These are phyloP conservation scores for Moelleriella libera DNA, from an alignment of 2,329 filamentous ascomycete genomes.

Conservation along the genomic window DNA sequence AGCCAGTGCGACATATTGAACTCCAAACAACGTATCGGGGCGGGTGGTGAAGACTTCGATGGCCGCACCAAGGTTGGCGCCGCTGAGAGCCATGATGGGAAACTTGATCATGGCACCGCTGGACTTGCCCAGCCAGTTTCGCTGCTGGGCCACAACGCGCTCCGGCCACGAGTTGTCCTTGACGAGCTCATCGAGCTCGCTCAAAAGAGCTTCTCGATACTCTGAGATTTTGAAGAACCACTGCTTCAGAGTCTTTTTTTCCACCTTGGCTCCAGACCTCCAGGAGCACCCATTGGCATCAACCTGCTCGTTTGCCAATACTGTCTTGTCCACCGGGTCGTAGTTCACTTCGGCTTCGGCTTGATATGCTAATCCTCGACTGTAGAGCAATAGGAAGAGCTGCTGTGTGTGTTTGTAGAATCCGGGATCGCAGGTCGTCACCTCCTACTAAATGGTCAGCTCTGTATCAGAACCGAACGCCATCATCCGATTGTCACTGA, in stretches of 20 bases:
- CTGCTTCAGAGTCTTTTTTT: slow-evolving; percentile 66
- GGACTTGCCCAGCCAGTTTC: slow-evolving; percentile 78
- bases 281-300: slow-evolving; percentile 73
- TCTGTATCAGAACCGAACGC: too few species aligned
- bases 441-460: slow-evolving; percentile 38
- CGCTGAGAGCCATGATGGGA: slow-evolving; percentile 33
- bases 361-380: slow-evolving; percentile 68
- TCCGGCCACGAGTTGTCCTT: slow-evolving; percentile 63
- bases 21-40: slow-evolving; percentile 75
- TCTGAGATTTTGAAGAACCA: slow-evolving; percentile 83
- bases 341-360: slow-evolving; percentile 78
- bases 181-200: slow-evolving; percentile 54
- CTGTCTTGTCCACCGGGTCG: slow-evolving; percentile 78
- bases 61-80: slow-evolving; percentile 24
- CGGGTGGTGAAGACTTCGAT: slow-evolving; percentile 74
- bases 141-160: slow-evolving; percentile 68
- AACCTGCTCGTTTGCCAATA: slow-evolving; percentile 89
- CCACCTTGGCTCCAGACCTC: slow-evolving; percentile 74
- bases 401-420: slow-evolving; percentile 87
- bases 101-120: slow-evolving; percentile 61
- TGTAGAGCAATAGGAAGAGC: slow-evolving; percentile 65
- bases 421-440: slow-evolving; percentile 68
- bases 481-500: slow-evolving; percentile 27
- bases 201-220: slow-evolving; percentile 58
- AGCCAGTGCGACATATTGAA: slow-evolving; percentile 72